Base-by-base conservation (phyloP, 805 yeast genomes). In the Starmerella bombi region DNA sequence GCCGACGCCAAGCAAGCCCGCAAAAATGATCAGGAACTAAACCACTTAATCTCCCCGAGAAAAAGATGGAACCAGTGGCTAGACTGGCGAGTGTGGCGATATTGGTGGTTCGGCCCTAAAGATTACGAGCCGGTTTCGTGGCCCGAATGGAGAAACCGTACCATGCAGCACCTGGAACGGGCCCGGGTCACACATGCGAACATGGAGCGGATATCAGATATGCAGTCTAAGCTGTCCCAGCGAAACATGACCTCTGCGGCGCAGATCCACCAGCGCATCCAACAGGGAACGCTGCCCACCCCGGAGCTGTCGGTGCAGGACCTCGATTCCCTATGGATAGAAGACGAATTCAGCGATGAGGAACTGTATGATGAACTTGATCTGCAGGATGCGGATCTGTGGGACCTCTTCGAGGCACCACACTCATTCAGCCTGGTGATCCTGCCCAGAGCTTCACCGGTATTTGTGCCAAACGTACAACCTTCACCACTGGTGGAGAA, bases 81-180 rank as follows among this genome's bases (percentile, higher is more conserved):
- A 15, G 25, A 35, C 33, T 43, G 38, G 4, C n/a, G 25, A 3
- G 15, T 28, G 28, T 40, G 41, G 43, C n/a, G 39, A 31, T 46
- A 31, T 21, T 79, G 77, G 1, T 79, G 85, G 85, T 75, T 70
- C 55, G 86, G 86, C 0, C 82, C 83, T 4, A 57, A 64, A 45
- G 67, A 69, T 30, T 70, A 67, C 55, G 63, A 59, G 32, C 80
- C 84, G 3, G 70, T 76, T 59, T 43, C 50, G 5, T 48, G 49
- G 43, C 36, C 40, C 7, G 58, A 56, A 27, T 57, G 61, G 61
- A 51, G 47, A 19, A 29, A 34, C 25, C 43, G 59, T 16, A 36
- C 54, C 12, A 53, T 48, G 18, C 46, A 45, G 5, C 40, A 42
- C 21, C 32, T 55, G 5, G 41, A 45, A 12, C 38, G 40, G 28